A percentile compares a stretch with the other conserved stretches of the same genome.
These are phyloP conservation scores for Orbilia javanica DNA, from an alignment of 2,329 filamentous ascomycete genomes.

Conservation along the genomic window DNA sequence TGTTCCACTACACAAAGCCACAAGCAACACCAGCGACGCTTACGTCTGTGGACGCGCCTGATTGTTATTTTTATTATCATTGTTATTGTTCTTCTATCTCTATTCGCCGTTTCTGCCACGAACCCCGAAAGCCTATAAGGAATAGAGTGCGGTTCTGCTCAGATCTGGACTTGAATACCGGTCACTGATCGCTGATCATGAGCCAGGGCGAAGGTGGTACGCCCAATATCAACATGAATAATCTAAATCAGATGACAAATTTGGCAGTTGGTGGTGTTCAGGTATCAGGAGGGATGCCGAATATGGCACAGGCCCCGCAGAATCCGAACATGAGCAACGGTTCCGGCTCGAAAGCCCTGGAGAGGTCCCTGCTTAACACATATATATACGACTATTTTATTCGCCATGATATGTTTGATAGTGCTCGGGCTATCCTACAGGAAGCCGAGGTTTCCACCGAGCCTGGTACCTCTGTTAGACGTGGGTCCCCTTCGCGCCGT, in stretches of 20 bases:
- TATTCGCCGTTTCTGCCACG: background rate
- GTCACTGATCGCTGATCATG: constrained; percentile 48
- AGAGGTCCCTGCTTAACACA: constrained; percentile 75
- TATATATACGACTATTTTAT: constrained; percentile 95
- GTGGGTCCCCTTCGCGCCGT: constrained; percentile 61
- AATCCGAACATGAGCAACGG: constrained; percentile 53
- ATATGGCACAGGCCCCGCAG: constrained; percentile 35
- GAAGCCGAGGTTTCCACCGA: constrained; percentile 60
- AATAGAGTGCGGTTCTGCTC: background rate
- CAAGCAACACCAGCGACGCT: background rate
- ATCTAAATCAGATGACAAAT: constrained; percentile 59
- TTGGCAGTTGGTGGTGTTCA: constrained; percentile 60
- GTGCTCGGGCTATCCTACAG: constrained; percentile 79
- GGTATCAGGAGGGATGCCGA: constrained; percentile 56
- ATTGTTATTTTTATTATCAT: too few species aligned
- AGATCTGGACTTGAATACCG: background rate
- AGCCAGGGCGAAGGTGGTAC: constrained; percentile 59
- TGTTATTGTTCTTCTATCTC: background rate
- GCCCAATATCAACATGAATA: constrained; percentile 60
- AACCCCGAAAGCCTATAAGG: background rate
- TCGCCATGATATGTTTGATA: constrained; percentile 84
- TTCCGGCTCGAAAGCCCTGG: constrained; percentile 42
- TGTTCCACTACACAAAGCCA: background rate
- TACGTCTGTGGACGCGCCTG: constrained; percentile 3
- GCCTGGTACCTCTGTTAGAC: constrained; percentile 58